Conservation (phyloP, 2,329 filamentous ascomycete genomes). For the Pseudophaeomoniella oleicola region DNA sequence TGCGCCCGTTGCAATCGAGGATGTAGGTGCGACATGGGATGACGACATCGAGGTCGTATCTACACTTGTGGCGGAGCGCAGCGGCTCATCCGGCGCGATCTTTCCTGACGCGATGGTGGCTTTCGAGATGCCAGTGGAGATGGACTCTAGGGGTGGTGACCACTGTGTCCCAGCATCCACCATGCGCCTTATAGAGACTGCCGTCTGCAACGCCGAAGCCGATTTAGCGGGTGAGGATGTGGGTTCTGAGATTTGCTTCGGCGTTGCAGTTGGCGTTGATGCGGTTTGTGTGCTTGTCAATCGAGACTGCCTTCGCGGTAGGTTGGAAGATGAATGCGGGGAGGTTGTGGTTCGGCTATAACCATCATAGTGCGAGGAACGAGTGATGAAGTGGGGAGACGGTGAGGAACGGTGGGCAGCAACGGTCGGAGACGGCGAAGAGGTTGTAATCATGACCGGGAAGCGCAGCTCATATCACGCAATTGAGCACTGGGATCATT, state of each 20-base stretch:
- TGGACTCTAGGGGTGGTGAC: constrained; percentile 16
- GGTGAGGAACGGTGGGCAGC: constrained; percentile 5
- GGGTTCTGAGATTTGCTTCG: neutral
- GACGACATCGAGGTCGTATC: constrained; percentile 1
- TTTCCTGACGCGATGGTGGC: constrained; percentile 9
- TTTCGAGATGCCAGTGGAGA: constrained; percentile 3
- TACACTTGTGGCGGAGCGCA: constrained; percentile 1
- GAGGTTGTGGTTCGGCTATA: constrained; percentile 16
- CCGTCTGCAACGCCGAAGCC: constrained; percentile 2
- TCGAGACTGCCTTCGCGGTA: constrained; percentile 4
- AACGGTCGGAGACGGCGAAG: constrained; percentile 23
- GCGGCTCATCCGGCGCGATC: constrained; percentile 6
- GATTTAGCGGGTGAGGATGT: neutral
- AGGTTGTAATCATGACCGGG: constrained; percentile 19
- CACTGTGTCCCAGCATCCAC: constrained; percentile 40
- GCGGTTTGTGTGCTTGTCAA: constrained; percentile 6
- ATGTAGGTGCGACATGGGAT: neutral
- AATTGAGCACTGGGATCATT: too few relatives aligned
- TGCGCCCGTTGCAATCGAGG: constrained; percentile 5
- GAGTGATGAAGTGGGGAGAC: constrained; percentile 4
- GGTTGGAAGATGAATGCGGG: constrained; percentile 14
- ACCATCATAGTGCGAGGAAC: constrained; percentile 19
- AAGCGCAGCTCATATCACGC: too few relatives aligned
- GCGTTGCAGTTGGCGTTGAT: constrained; percentile 5
- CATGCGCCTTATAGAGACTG: constrained; percentile 14